Conservation (phyloP, 345 rosid genomes). For the Eucalyptus curtisii region DNA sequence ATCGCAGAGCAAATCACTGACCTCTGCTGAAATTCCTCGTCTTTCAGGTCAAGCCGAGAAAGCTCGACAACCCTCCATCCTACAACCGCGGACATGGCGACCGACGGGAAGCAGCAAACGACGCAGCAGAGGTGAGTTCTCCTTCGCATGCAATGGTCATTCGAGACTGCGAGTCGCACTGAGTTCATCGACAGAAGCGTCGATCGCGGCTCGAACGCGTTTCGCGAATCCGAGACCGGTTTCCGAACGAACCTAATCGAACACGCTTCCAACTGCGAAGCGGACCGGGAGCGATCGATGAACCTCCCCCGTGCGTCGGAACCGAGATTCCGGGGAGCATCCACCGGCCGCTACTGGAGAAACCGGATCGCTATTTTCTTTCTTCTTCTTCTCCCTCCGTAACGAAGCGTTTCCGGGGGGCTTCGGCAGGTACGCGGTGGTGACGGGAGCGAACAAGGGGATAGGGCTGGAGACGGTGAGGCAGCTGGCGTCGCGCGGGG, state of each 20-base stretch:
- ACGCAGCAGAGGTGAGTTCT: background rate
- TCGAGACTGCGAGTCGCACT: background rate
- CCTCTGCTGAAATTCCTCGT: background rate
- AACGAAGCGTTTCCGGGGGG: background rate
- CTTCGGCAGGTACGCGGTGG: constrained; percentile 24
- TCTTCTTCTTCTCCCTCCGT: background rate
- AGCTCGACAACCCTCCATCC: background rate
- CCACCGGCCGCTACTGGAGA: background rate
- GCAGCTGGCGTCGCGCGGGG: constrained; percentile 27
- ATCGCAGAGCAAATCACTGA: background rate
- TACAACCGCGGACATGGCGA: background rate
- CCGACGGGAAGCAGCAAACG: background rate
- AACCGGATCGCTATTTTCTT: background rate
- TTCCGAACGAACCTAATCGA: background rate
- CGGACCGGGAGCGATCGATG: background rate
- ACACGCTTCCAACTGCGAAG: background rate
- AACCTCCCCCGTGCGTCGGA: background rate
- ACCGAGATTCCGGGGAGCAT: background rate
- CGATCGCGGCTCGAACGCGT: background rate
- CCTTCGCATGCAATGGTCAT: background rate
- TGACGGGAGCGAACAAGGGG: constrained; percentile 41
- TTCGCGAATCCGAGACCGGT: background rate
- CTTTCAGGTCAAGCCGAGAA: background rate
- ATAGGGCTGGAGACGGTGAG: constrained; percentile 33
- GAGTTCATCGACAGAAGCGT: background rate